Evolutionary conservation across 2,329 filamentous ascomycete species (phyloP).

Genomic region (Trichophyton benhamiae): DNA sequence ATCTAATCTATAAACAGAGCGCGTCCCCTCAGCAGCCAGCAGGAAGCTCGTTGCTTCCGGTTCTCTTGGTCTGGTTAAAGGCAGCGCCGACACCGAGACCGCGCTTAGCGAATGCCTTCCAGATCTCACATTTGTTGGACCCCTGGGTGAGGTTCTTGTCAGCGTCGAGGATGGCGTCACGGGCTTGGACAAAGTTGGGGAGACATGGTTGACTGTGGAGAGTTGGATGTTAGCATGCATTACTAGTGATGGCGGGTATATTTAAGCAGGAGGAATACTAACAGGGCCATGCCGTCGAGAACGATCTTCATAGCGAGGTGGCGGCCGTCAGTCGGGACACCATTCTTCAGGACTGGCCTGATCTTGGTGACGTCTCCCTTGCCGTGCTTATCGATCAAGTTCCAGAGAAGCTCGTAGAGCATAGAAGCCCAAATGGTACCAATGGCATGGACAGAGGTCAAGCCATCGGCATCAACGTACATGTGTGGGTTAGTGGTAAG

Average conservation of each 20-base stretch:
- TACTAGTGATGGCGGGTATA: background rate
- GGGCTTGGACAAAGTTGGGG: conserved; percentile 12
- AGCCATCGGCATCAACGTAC: conserved; percentile 7
- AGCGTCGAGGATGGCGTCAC: conserved; percentile 12
- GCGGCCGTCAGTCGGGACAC: conserved; percentile 10
- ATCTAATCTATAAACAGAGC: too few species aligned
- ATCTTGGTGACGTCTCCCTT: conserved; percentile 9
- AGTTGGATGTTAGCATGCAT: background rate
- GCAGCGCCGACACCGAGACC: conserved; percentile 3
- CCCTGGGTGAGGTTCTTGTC: conserved; percentile 10
- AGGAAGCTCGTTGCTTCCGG: background rate
- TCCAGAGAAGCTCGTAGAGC: conserved; percentile 12
- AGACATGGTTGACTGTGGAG: conserved; percentile 8
- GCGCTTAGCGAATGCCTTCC: conserved; percentile 12
- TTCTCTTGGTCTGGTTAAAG: background rate
- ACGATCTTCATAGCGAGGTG: conserved; percentile 12
- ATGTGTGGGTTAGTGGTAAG: conserved; percentile 9
- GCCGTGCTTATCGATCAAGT: conserved; percentile 12
- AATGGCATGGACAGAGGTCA: conserved; percentile 7
- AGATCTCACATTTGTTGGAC: conserved; percentile 10
- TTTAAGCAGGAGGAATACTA: background rate
- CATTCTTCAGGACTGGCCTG: conserved; percentile 2
- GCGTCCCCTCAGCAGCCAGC: background rate
- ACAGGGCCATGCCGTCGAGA: conserved; percentile 12
- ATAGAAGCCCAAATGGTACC: conserved; percentile 11